A percentile compares a stretch with the other conserved stretches of the same genome.
These are phyloP conservation scores for Blastomyces silverae DNA, from an alignment of 2,329 filamentous ascomycete species.

Conservation along the genomic window DNA sequence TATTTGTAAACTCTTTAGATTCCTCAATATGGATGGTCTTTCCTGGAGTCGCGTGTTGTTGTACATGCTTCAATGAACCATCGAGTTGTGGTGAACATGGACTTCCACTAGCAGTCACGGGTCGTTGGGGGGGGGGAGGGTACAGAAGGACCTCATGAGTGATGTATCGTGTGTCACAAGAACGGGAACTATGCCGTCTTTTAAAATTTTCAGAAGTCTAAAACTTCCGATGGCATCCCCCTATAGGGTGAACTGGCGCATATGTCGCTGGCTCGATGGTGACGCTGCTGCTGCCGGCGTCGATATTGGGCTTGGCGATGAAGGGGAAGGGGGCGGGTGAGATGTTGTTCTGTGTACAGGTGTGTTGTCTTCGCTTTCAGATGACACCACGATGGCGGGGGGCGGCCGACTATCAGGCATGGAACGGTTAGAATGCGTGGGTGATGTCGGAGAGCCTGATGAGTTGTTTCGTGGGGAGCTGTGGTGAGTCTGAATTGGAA, in stretches of 20 bases:
- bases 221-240: not conserved
- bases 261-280: not conserved
- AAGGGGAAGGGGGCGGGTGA: constrained; percentile 2
- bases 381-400: constrained; percentile 18
- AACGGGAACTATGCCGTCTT: not conserved
- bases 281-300: constrained; percentile 6
- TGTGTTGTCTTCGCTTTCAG: constrained; percentile 11
- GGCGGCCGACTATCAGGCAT: constrained; percentile 11
- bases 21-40: not conserved
- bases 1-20: not conserved
- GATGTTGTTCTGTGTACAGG: not conserved
- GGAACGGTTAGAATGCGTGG: constrained; percentile 2
- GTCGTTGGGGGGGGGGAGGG: no score
- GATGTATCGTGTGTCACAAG: not conserved
- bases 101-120: not conserved
- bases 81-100: not conserved
- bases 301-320: not conserved
- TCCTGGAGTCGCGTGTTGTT: not conserved
- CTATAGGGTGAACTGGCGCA: constrained; percentile 6
- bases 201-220: not conserved
- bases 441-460: constrained; percentile 6
- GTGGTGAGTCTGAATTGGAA: constrained; percentile 22
- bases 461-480: constrained; percentile 13
- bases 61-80: not conserved
- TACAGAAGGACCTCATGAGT: not conserved